phyloP scores from a whole-genome alignment of 2,329 filamentous ascomycete genomes.

The Coniochaeta ligniaria region DNA sequence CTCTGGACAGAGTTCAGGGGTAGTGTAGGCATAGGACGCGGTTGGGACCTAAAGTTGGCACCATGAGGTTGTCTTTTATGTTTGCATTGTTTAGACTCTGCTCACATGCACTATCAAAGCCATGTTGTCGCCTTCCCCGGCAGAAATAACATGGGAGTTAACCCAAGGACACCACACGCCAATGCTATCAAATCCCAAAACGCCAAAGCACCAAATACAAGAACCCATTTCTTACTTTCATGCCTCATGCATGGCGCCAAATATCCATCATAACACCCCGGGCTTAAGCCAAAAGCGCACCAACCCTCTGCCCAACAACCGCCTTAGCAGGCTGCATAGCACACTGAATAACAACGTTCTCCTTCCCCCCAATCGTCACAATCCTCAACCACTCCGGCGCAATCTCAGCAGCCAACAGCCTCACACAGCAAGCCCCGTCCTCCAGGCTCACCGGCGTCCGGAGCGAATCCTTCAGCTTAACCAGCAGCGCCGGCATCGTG shows the following conservation, averaged over 20 bases:
- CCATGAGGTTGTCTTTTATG: too few relatives aligned
- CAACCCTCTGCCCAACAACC: slow-evolving; percentile 23
- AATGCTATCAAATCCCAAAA: slow-evolving; percentile 29
- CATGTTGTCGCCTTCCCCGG: background rate
- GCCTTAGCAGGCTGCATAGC: slow-evolving; percentile 24
- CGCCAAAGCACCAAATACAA: background rate
- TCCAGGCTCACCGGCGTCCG: slow-evolving; percentile 45
- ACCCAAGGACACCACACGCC: slow-evolving; percentile 23
- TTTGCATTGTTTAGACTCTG: too few relatives aligned
- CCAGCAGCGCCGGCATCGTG: slow-evolving; percentile 53
- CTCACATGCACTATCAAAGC: background rate
- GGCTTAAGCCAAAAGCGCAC: slow-evolving; percentile 12
- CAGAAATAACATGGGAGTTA: background rate
- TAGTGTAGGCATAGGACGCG: too few relatives aligned
- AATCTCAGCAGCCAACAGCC: slow-evolving; percentile 45
- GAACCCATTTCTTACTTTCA: background rate
- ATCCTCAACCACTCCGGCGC: slow-evolving; percentile 50
- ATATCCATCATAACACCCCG: background rate
- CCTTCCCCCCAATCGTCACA: slow-evolving; percentile 42
- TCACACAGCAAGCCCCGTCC: slow-evolving; percentile 42
- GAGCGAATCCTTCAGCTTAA: slow-evolving; percentile 62
- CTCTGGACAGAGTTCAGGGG: too few relatives aligned
- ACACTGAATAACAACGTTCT: slow-evolving; percentile 50
- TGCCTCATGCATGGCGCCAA: background rate
- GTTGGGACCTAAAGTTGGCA: too few relatives aligned